Evolutionary conservation across 148 eudicot genomes (phyloP).

Genomic region (Nyssa sinensis): DNA sequence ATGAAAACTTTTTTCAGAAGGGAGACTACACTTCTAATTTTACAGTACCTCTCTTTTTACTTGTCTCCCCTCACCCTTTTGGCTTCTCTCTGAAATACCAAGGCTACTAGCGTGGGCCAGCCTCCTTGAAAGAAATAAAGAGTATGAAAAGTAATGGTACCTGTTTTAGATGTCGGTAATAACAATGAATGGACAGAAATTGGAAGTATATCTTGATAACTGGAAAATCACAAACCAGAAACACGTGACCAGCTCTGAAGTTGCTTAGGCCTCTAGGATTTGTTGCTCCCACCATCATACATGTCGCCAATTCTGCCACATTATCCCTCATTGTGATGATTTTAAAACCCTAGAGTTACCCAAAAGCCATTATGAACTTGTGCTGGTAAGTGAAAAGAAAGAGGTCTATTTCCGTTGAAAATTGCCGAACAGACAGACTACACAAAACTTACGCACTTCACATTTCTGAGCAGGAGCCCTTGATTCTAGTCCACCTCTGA

Average conservation of each 20-base stretch:
- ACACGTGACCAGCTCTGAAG: constrained; percentile 1
- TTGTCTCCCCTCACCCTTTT: background rate
- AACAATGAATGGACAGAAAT: constrained; percentile 6
- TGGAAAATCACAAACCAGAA: constrained; percentile 7
- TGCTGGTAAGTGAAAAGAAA: no score
- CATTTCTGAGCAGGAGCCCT: constrained; percentile 13
- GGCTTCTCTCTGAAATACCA: background rate
- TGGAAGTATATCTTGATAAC: constrained; percentile 4
- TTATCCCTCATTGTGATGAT: background rate
- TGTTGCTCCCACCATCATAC: constrained; percentile 8
- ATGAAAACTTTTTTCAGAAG: background rate
- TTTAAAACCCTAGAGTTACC: background rate
- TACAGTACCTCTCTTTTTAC: background rate
- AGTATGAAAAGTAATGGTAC: constrained; percentile 5
- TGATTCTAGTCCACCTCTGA: background rate
- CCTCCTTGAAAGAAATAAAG: background rate
- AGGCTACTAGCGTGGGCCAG: constrained; percentile 1
- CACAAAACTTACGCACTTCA: background rate
- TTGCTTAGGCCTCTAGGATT: background rate
- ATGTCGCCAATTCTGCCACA: background rate
- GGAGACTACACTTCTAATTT: background rate
- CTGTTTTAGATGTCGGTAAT: constrained; percentile 5
- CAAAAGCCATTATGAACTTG: background rate
- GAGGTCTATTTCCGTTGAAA: background rate
- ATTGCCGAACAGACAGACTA: background rate